Conservation (phyloP, 2,329 filamentous ascomycete genomes). For the Sclerotinia sclerotiorum region DNA sequence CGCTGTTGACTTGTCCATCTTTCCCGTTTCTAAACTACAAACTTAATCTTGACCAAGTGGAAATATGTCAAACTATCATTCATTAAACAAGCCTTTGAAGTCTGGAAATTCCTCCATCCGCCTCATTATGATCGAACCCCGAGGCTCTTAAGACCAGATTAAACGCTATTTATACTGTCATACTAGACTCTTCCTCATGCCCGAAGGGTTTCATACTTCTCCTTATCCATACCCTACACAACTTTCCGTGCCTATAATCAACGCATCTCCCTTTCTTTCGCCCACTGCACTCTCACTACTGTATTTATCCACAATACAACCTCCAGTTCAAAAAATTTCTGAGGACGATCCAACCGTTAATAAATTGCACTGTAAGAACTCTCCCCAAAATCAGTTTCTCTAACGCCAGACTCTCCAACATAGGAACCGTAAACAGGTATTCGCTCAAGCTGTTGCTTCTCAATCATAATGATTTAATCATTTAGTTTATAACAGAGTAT, state of each 20-base stretch:
- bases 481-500: no score
- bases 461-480: no score
- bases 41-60: background rate
- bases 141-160: no score
- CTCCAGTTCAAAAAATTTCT: background rate
- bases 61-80: background rate
- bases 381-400: background rate
- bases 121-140: no score
- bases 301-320: background rate
- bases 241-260: background rate
- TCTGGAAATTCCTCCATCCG: background rate
- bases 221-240: background rate
- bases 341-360: background rate
- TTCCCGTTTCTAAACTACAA: background rate
- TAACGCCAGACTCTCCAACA: no score
- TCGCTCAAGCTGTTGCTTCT: background rate
- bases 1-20: background rate
- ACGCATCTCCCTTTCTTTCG: background rate
- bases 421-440: fast-evolving
- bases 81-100: background rate
- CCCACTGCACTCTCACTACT: background rate
- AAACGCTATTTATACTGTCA: no score
- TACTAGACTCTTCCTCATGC: no score
- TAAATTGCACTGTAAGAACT: background rate
- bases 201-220: no score